Conservation (phyloP, 768 basidiomycete genomes). For the Filobasidium wieringae region DNA sequence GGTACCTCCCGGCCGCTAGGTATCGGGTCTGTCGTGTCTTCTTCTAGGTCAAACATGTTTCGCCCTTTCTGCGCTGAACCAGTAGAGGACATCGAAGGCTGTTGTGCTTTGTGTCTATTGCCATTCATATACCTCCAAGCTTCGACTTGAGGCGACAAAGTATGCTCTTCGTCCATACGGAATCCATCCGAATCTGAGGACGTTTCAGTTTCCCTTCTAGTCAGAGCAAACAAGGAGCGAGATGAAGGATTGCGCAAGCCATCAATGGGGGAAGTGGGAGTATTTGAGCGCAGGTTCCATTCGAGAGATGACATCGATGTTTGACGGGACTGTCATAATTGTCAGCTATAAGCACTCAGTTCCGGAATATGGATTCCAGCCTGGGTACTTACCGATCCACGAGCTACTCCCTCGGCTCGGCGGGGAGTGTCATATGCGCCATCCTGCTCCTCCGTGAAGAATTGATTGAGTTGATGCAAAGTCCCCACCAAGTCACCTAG, state of each 20-base stretch:
- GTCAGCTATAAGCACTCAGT: too few species aligned
- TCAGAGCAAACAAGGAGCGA: neutral
- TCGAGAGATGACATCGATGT: conserved; percentile 6
- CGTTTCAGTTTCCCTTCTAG: neutral
- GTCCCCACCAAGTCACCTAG: conserved; percentile 53
- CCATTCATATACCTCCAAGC: neutral
- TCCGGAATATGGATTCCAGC: conserved; percentile 1
- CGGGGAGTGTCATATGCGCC: neutral
- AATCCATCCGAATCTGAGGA: conserved; percentile 5
- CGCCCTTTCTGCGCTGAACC: neutral
- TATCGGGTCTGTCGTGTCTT: conserved; percentile 4
- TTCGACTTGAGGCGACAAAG: conserved; percentile 1
- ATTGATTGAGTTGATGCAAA: conserved; percentile 38
- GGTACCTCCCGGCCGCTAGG: too few species aligned
- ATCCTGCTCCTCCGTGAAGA: conserved; percentile 35
- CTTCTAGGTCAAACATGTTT: conserved; percentile 9
- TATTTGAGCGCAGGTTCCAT: neutral
- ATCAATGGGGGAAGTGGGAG: neutral
- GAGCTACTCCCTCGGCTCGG: neutral
- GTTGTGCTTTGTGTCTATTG: neutral
- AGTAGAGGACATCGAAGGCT: conserved; percentile 8
- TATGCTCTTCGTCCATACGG: neutral
- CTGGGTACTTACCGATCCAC: neutral
- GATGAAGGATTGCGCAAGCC: neutral
- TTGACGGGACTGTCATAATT: neutral